These are phyloP conservation scores for Cylindrodendrum hubeiense DNA, from an alignment of 2,329 filamentous ascomycete species.

Conservation along the genomic window DNA sequence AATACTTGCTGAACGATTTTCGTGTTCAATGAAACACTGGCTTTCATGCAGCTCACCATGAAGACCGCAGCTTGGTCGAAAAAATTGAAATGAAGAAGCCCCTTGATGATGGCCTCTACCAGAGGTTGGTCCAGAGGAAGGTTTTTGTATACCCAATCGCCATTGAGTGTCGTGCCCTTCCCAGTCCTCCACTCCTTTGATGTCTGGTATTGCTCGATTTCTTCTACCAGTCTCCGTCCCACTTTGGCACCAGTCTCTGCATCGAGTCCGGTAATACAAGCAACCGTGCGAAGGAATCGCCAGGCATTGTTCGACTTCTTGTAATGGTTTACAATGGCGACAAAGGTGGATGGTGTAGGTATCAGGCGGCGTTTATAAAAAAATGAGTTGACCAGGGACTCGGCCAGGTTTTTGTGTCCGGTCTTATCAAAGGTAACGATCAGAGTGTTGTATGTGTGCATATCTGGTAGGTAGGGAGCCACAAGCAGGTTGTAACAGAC, in stretches of 20 bases:
- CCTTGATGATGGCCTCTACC: conserved; percentile 60
- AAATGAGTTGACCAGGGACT: conserved; percentile 66
- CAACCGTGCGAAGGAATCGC: conserved; percentile 58
- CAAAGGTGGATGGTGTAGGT: conserved; percentile 62
- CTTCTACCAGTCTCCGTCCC: conserved; percentile 49
- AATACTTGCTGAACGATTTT: conserved; percentile 53
- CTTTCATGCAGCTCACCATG: conserved; percentile 54
- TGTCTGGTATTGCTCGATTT: conserved; percentile 47
- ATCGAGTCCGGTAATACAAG: conserved; percentile 60
- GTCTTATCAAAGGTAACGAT: conserved; percentile 73
- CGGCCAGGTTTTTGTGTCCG: conserved; percentile 62
- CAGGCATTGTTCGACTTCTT: conserved; percentile 55
- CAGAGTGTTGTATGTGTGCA: conserved; percentile 79
- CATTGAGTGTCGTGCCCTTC: conserved; percentile 41
- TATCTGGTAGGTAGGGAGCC: conserved; percentile 70
- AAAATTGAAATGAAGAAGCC: conserved; percentile 61
- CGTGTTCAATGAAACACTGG: conserved; percentile 49
- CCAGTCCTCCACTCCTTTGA: conserved; percentile 46
- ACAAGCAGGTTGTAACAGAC: conserved; percentile 77
- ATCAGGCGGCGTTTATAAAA: conserved; percentile 57
- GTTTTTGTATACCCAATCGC: conserved; percentile 56
- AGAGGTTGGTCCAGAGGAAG: conserved; percentile 53
- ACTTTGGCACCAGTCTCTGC: conserved; percentile 53
- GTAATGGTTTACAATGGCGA: conserved; percentile 65
- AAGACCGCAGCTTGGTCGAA: conserved; percentile 59